Base-by-base conservation (phyloP, 345 rosid genomes). In the Noccaea bulbosa region DNA sequence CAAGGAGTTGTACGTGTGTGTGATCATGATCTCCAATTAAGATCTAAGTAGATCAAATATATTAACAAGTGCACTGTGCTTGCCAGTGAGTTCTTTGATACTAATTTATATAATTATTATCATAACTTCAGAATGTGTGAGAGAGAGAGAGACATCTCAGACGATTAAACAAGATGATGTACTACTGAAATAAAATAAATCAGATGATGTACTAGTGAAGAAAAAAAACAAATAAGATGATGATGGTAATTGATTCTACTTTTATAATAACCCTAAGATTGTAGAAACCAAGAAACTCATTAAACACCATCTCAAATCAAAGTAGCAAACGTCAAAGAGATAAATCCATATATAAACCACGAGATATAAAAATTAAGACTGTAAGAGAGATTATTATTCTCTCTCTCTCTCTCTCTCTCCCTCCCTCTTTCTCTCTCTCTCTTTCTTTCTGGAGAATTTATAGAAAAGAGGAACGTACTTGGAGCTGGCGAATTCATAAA, bases 401-500 rank as follows among this genome's bases (percentile, higher is more conserved):
- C n/a, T 62, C 20, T 11, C 4, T 30, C 30, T 39, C 48, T 57
- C n/a, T 62, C 12, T 11, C 4, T 65, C 24, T 62, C 20, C 7
- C 35, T 51, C 8, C 2, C 15, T 51, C 40, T 33, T 12, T 62
- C 52, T 60, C 27, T 30, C 14, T 35, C 43, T 47, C 8, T 65
- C 8, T 64, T 8, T 64, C 24, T 37, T 6, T 16, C 4, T 65
- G 45, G 50, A 48, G 5, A 49, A 38, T 16, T 10, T 58, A 15
- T 62, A 16, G 7, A 32, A 7, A 17, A 11, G 9, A 67, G 38
- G 6, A 61, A 70, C 67, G 33, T 69, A 88, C 94, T 86, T 80
- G 73, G 89, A 67, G 62, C 79, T 86, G 15, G 94, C 83, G 44
- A 84, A 88, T 73, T 88, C 91, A 53, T 79, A 83, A 57, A 88